These are phyloP conservation scores for Dictyostelium firmibasis DNA, from an alignment of 78 protist genomes.

Conservation along the genomic window DNA sequence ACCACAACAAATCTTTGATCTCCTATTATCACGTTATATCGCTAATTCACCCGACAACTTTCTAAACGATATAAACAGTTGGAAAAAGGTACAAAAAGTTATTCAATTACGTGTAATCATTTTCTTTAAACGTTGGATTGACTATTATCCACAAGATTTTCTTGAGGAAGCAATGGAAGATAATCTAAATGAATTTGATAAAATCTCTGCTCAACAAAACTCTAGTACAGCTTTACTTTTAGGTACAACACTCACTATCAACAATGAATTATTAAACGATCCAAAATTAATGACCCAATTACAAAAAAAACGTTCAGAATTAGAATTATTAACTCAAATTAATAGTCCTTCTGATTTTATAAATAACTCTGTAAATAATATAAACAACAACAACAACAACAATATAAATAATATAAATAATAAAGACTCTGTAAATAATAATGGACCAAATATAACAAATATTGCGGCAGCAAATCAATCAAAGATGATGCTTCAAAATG, in stretches of 20 bases:
- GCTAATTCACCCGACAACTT: slow-evolving; percentile 41
- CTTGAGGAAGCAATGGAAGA: slow-evolving; percentile 63
- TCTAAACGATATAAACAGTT: neutral
- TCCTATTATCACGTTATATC: slow-evolving; percentile 32
- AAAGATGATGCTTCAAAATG: neutral
- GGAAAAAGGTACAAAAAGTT: slow-evolving; percentile 54
- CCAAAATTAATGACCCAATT: slow-evolving; percentile 34
- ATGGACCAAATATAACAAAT: neutral
- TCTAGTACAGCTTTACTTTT: neutral
- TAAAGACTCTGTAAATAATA: neutral
- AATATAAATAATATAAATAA: neutral
- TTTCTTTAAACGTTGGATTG: slow-evolving; percentile 82
- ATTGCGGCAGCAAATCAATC: neutral
- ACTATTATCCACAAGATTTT: slow-evolving; percentile 70
- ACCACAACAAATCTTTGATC: slow-evolving; percentile 30
- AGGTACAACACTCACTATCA: neutral
- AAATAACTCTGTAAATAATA: neutral
- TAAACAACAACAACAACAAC: neutral
- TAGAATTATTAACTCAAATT: neutral
- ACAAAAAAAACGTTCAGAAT: slow-evolving; percentile 32
- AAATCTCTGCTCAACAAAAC: slow-evolving; percentile 12
- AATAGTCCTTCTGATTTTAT: neutral
- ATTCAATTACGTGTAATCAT: slow-evolving; percentile 76
- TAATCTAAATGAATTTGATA: slow-evolving; percentile 45
- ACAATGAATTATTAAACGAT: neutral